Conservation (phyloP, 805 yeast genomes). For the Yarrowia sp. region DNA sequence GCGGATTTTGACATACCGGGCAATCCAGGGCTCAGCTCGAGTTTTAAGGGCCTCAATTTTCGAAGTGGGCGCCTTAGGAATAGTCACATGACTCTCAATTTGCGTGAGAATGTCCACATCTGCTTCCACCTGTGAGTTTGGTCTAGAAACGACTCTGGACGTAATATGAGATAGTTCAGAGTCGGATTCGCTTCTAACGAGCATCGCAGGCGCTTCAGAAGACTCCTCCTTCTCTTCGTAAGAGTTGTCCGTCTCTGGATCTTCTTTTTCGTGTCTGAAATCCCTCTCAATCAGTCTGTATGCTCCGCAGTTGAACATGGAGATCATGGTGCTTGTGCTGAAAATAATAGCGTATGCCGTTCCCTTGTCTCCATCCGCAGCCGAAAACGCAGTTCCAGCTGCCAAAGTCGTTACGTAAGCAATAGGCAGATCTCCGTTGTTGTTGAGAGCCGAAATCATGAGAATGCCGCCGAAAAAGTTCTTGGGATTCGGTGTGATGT, state of each 20-base stretch:
- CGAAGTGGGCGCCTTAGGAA: not conserved
- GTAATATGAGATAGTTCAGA: not conserved
- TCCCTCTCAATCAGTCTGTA: conserved; percentile 69
- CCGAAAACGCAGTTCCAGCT: conserved; percentile 54
- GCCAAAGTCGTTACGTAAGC: conserved; percentile 70
- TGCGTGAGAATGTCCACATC: conserved; percentile 2
- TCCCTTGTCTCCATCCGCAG: conserved; percentile 65
- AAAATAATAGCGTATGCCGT: conserved; percentile 81
- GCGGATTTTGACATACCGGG: not conserved
- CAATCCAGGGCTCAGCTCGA: not conserved
- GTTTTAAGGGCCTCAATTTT: not conserved
- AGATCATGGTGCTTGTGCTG: conserved; percentile 42
- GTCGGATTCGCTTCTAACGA: not conserved
- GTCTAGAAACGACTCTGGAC: not conserved
- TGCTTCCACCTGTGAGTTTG: not conserved
- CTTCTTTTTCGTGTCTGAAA: conserved; percentile 40
- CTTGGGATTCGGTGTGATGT: conserved; percentile 60
- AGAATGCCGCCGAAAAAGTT: conserved; percentile 75
- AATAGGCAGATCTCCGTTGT: conserved; percentile 79
- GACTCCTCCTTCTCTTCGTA: not conserved
- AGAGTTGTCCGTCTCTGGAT: not conserved
- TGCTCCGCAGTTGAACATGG: conserved; percentile 74
- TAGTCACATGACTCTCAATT: not conserved
- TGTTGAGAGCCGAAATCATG: conserved; percentile 72
- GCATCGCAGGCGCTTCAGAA: not conserved